Evolutionary conservation across 1,139 yeast genomes (phyloP).

Genomic region (Yamadazyma sp.): DNA sequence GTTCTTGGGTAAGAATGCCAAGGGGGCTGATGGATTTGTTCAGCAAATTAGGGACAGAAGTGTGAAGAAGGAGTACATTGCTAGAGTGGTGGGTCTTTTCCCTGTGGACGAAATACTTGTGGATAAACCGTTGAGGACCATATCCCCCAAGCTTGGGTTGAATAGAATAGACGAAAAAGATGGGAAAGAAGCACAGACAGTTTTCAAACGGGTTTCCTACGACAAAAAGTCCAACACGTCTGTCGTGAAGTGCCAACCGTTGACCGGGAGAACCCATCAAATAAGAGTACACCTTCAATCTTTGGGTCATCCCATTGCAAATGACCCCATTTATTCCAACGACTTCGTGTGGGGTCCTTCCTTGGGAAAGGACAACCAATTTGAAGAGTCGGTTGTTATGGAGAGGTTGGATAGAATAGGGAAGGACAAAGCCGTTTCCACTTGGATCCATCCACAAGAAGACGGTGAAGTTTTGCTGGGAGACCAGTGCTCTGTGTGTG

Average conservation of each 20-base stretch:
- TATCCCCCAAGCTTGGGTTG: conserved; percentile 77
- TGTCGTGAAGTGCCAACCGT: conserved; percentile 79
- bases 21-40: conserved; percentile 77
- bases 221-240: conserved; percentile 60
- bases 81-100: conserved; percentile 84
- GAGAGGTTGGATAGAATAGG: conserved; percentile 62
- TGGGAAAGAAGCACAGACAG: conserved; percentile 66
- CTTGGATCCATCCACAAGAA: conserved; percentile 61
- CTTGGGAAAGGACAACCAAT: conserved; percentile 55
- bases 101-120: conserved; percentile 58
- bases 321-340: conserved; percentile 83
- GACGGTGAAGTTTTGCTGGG: conserved; percentile 65
- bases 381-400: conserved; percentile 47
- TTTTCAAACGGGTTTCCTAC: conserved; percentile 57
- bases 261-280: conserved; percentile 94
- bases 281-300: conserved; percentile 89
- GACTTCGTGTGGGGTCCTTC: conserved; percentile 68
- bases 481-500: conserved; percentile 64
- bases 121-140: conserved; percentile 68
- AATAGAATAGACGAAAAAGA: conserved; percentile 62
- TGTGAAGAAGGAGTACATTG: conserved; percentile 80
- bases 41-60: conserved; percentile 72
- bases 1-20: conserved; percentile 84
- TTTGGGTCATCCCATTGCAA: conserved; percentile 87
- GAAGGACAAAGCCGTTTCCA: conserved; percentile 62